Evolutionary conservation across 345 rosid genomes (phyloP).

Genomic region (Salix dunnii): DNA sequence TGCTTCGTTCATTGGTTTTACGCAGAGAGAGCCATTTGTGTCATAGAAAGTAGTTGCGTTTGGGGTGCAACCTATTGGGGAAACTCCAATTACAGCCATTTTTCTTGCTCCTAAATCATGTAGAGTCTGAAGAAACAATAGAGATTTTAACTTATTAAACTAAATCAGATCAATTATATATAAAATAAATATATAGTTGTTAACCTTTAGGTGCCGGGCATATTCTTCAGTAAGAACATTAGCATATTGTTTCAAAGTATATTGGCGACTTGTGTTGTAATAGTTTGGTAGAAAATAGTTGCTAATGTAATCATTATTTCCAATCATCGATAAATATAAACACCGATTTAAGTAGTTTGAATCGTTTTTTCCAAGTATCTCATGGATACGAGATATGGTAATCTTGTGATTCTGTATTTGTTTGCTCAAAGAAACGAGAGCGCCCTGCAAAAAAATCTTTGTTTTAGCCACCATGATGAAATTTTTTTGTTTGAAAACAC

Average conservation of each 20-base stretch:
- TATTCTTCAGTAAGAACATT: slow-evolving; percentile 1
- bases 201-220: slow-evolving; percentile 7
- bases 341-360: background rate
- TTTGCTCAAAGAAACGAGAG: background rate
- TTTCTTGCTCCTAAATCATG: slow-evolving; percentile 16
- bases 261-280: slow-evolving; percentile 1
- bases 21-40: slow-evolving; percentile 5
- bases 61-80: slow-evolving; percentile 19
- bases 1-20: slow-evolving; percentile 6
- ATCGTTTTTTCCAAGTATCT: slow-evolving; percentile 8
- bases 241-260: slow-evolving; percentile 10
- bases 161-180: background rate
- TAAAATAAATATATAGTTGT: background rate
- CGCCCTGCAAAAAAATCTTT: slow-evolving; percentile 2
- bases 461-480: no score
- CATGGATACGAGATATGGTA: slow-evolving; percentile 9
- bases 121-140: background rate
- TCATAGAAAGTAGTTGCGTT: background rate
- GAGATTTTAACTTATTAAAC: no score
- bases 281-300: background rate
- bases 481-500: no score
- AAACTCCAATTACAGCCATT: slow-evolving; percentile 6
- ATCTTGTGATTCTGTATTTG: slow-evolving; percentile 14
- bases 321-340: slow-evolving; percentile 15
- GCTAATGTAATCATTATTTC: slow-evolving; percentile 25